phyloP scores from a whole-genome alignment of 495 filamentous ascomycete genomes.

The Astrothelium macrocarpum region DNA sequence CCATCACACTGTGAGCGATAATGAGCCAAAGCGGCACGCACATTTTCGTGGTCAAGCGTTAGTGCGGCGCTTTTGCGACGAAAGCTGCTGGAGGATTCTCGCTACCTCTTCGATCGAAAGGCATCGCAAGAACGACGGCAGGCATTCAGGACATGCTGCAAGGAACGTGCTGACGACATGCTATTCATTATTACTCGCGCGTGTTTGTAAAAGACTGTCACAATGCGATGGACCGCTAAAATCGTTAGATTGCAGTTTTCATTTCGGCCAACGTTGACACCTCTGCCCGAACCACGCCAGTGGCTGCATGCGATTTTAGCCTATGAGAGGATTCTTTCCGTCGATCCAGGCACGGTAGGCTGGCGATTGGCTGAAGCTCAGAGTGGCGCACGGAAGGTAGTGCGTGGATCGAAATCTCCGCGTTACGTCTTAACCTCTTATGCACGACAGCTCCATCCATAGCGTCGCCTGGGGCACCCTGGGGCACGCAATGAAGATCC shows the following conservation, averaged over 20 bases:
- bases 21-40: background rate
- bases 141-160: background rate
- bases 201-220: background rate
- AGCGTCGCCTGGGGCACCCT: background rate
- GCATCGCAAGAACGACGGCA: background rate
- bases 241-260: background rate
- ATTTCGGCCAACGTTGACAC: background rate
- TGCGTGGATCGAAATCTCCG: slow-evolving; percentile 1
- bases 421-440: background rate
- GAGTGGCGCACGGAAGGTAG: background rate
- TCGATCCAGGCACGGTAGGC: background rate
- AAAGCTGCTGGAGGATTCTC: background rate
- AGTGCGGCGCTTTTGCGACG: slow-evolving; percentile 6
- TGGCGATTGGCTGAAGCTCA: background rate
- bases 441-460: background rate
- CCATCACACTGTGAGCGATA: background rate
- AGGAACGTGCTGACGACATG: background rate
- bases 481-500: background rate
- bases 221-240: background rate
- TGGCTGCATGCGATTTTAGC: background rate
- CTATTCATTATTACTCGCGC: background rate
- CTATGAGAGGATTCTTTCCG: background rate
- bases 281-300: background rate
- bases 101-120: background rate
- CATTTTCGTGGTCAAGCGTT: slow-evolving; percentile 5